phyloP scores from a whole-genome alignment of 495 filamentous ascomycete species.

The Xanthoparmelia taractica region DNA sequence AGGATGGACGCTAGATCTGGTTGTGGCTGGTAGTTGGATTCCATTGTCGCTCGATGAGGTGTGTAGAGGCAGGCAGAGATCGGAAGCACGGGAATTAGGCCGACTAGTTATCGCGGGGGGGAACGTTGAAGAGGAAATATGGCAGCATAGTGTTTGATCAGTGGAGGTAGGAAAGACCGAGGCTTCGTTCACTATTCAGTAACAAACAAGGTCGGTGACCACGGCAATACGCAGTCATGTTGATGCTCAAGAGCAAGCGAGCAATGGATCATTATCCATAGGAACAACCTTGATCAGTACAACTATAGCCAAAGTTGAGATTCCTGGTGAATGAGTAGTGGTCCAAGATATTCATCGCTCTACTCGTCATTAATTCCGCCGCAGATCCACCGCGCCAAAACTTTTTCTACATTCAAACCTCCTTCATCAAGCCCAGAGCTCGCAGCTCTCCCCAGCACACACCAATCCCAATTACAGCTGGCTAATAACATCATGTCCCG shows the following conservation, averaged over 20 bases:
- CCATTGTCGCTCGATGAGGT: background rate
- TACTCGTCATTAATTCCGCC: constrained; percentile 10
- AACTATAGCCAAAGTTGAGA: too few relatives aligned
- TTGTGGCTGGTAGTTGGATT: constrained; percentile 29
- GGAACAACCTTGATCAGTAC: background rate
- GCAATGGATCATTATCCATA: background rate
- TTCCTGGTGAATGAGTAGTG: background rate
- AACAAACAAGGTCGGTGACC: background rate
- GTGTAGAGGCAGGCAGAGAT: background rate
- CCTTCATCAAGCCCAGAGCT: background rate
- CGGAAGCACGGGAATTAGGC: too few relatives aligned
- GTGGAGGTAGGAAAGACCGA: too few relatives aligned
- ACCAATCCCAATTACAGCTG: background rate
- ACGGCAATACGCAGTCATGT: background rate
- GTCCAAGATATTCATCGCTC: background rate
- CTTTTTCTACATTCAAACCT: constrained; percentile 17
- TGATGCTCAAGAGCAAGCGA: background rate
- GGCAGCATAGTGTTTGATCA: too few relatives aligned
- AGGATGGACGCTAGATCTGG: constrained; percentile 49
- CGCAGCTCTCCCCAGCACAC: background rate
- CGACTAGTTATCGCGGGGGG: too few relatives aligned
- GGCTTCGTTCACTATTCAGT: too few relatives aligned
- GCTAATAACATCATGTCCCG: constrained; percentile 53
- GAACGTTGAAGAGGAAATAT: too few relatives aligned
- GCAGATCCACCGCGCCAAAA: constrained; percentile 4